A percentile compares a stretch with the other conserved stretches of the same genome.
Conservation (phyloP, 139 green algal genomes). For the Coccomyxa sp. region DNA sequence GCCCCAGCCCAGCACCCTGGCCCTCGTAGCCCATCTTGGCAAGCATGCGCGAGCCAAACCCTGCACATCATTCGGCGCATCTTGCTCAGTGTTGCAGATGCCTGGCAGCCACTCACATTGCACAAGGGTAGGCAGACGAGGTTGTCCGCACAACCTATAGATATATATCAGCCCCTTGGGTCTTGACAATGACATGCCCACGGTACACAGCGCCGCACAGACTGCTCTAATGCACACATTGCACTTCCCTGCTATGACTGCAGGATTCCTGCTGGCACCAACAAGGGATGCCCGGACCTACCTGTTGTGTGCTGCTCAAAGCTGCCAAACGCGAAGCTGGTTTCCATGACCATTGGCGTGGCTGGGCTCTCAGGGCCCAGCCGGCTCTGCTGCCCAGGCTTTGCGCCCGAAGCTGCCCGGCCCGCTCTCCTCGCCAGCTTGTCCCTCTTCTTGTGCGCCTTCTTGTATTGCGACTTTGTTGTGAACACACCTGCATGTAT, state of each 20-base stretch:
- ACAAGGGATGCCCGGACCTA: too few relatives aligned
- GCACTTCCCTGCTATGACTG: too few relatives aligned
- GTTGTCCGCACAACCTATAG: too few relatives aligned
- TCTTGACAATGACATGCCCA: too few relatives aligned
- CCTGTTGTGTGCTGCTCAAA: conserved; percentile 69
- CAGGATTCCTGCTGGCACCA: too few relatives aligned
- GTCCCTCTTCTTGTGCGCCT: conserved; percentile 18
- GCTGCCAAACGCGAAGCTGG: conserved; percentile 36
- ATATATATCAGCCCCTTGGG: too few relatives aligned
- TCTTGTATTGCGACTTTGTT: conserved; percentile 13
- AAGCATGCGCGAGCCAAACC: conserved; percentile 65
- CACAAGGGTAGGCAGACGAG: too few relatives aligned
- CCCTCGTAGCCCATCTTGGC: conserved; percentile 62
- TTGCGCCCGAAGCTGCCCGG: background rate
- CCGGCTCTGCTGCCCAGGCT: background rate
- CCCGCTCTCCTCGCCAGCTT: conserved; percentile 17
- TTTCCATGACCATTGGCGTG: background rate
- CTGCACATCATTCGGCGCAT: conserved; percentile 20
- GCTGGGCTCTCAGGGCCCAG: background rate
- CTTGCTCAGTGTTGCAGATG: too few relatives aligned
- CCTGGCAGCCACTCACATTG: too few relatives aligned
- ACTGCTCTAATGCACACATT: too few relatives aligned
- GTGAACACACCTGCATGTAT: conserved; percentile 5
- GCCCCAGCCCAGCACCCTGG: conserved; percentile 52
- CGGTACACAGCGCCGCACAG: too few relatives aligned